Base-by-base conservation (phyloP, 768 basidiomycete genomes). In the Gloeopeniophorella convolvens region DNA sequence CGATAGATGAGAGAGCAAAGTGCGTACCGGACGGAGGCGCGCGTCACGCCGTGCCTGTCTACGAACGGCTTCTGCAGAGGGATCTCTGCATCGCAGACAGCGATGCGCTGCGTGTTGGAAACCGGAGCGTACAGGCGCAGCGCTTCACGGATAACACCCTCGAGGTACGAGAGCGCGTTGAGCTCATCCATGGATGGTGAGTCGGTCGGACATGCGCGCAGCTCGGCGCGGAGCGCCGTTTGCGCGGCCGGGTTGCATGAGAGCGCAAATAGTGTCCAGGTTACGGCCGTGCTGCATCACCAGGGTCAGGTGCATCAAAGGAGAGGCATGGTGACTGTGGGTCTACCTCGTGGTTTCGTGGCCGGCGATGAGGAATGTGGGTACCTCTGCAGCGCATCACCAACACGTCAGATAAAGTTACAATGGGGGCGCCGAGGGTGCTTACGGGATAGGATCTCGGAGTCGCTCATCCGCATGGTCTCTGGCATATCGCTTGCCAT, bases 191-290 rank as follows among this genome's bases (percentile, higher is more conserved):
- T 67, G 26, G 55, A 47, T 3, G 49, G 54, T 7, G 28, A 45
- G 16, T 60, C 59, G 52, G 35, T 54, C 15, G 40, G 32, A 2
- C 68, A 61, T 1, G 56, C 54, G 13, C 51, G 47, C 16, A 65
- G 42, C 52, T 73, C 70, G 6, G 61, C 60, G 8, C 71, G 61
- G 6, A 73, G 63, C 42, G 56, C 56, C 24, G 59, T 53, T 52
- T 73, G 71, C 5, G 63, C 46, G 0, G 63, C 62, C 0, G 63
- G 64, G 35, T 66, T 48, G 20, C 59, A 50, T 5, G 63, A 51
- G 5, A 73, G 60, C 5, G 59, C 54, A 41, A 66, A 67, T 6
- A 70, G 51, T 5, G 65, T 60, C 69, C 70, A 72, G 4, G 67
- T 59, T 0, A 69, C 45, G 3, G 67, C 64, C 2, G 68, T 44